Conservation (phyloP, 139 green algal species). For the Closterium sp. region DNA sequence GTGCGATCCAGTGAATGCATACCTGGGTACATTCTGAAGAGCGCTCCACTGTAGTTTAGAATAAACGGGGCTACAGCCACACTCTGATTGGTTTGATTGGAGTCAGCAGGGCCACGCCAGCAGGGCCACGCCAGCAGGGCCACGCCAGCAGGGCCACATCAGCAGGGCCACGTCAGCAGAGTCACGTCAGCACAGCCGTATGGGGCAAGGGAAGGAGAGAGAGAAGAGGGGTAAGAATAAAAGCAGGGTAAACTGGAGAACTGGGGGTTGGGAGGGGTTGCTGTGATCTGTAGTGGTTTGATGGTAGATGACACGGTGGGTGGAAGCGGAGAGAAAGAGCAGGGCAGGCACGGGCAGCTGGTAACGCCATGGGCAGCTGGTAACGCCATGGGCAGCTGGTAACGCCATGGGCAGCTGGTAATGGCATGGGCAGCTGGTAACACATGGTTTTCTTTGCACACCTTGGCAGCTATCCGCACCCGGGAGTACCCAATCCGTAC, state of each 20-base stretch:
- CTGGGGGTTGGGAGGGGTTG: no score
- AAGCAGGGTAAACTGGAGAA: no score
- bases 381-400: no score
- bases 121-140: not conserved
- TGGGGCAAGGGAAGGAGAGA: not conserved
- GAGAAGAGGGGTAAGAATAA: no score
- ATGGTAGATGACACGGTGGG: no score
- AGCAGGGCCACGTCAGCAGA: not conserved
- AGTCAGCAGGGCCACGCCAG: not conserved
- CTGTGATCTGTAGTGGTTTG: no score
- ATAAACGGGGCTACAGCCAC: constrained; percentile 57
- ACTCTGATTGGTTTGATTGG: not conserved
- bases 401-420: no score
- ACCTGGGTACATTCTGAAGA: constrained; percentile 54
- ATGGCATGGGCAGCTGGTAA: not conserved
- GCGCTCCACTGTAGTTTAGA: constrained; percentile 58
- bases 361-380: no score
- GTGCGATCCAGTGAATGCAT: not conserved
- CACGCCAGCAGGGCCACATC: not conserved
- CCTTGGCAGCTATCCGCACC: not conserved
- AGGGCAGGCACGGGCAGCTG: no score
- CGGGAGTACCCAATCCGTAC: not conserved
- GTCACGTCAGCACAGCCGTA: no score
- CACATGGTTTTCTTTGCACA: no score
- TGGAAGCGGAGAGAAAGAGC: no score